Evolutionary conservation across 1,139 yeast species (phyloP).

Genomic region (Yamadazyma conglobata): DNA sequence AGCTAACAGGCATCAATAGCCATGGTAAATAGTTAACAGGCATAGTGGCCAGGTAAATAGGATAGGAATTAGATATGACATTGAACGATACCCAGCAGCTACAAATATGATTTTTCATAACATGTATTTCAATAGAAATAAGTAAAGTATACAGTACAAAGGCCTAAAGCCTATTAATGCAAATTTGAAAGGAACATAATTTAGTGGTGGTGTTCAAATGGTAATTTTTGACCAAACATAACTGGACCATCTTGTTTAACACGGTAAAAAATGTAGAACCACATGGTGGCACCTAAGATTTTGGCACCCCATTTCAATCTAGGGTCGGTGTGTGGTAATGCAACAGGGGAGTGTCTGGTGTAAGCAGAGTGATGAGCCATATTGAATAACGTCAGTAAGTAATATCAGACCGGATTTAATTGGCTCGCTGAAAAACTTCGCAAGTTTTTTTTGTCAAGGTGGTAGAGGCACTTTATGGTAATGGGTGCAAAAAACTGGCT

Average conservation of each 20-base stretch:
- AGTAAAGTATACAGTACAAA: constrained; percentile 2
- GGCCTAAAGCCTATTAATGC: too few relatives aligned
- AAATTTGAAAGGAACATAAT: too few relatives aligned
- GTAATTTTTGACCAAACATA: constrained; percentile 48
- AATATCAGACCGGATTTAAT: constrained; percentile 1
- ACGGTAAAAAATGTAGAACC: constrained; percentile 83
- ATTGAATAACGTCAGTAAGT: too few relatives aligned
- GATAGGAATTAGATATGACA: too few relatives aligned
- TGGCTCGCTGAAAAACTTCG: constrained; percentile 3
- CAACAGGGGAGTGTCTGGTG: constrained; percentile 52
- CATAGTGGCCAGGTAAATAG: too few relatives aligned
- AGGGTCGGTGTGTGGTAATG: constrained; percentile 53
- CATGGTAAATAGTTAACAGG: too few relatives aligned
- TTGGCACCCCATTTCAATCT: constrained; percentile 58
- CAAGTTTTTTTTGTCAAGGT: background rate
- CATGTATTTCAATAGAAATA: constrained; percentile 4
- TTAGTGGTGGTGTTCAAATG: constrained; percentile 38
- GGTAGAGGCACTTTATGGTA: constrained; percentile 1
- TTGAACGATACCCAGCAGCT: too few relatives aligned
- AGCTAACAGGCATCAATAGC: too few relatives aligned
- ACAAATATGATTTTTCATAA: too few relatives aligned
- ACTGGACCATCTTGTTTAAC: constrained; percentile 68
- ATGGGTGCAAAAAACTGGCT: constrained; percentile 5
- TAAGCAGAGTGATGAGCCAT: constrained; percentile 33
- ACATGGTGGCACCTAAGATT: constrained; percentile 76